Percentiles rank a stretch among this genome's conserved stretches.
These are phyloP conservation scores for Vitis hybrid DNA, from an alignment of 177 flowering plant genomes.

Conservation along the genomic window DNA sequence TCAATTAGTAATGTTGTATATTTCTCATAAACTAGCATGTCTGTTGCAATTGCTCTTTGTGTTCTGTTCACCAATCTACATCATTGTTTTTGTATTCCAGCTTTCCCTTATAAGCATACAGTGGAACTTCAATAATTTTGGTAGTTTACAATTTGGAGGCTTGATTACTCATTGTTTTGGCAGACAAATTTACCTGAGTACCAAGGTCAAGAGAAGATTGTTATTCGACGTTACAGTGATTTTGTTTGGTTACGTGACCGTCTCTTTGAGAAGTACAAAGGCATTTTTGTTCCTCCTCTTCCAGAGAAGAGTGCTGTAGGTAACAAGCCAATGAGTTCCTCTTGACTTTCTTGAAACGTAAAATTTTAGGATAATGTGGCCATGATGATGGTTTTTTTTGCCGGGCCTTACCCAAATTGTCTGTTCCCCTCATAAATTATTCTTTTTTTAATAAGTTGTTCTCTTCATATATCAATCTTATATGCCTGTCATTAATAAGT, in stretches of 20 bases:
- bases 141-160: background rate
- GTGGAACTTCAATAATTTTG: no score
- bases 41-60: no score
- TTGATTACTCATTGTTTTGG: conserved; percentile 18
- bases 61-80: no score
- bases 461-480: no score
- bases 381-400: background rate
- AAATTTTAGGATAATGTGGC: background rate
- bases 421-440: no score
- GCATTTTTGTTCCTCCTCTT: conserved; percentile 93
- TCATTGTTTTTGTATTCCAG: no score
- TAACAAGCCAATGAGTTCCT: conserved; percentile 25
- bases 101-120: no score
- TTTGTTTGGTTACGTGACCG: conserved; percentile 97
- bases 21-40: no score
- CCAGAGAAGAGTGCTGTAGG: conserved; percentile 99
- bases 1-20: no score
- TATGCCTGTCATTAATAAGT: no score
- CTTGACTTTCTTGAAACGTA: background rate
- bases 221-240: conserved; percentile 94
- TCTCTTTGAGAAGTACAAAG: conserved; percentile 90
- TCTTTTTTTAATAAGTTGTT: no score
- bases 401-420: background rate
- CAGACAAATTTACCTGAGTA: conserved; percentile 96
- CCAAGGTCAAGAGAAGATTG: conserved; percentile 95